Conservation (phyloP, 495 filamentous ascomycete genomes). For the Xylaria acuta region DNA sequence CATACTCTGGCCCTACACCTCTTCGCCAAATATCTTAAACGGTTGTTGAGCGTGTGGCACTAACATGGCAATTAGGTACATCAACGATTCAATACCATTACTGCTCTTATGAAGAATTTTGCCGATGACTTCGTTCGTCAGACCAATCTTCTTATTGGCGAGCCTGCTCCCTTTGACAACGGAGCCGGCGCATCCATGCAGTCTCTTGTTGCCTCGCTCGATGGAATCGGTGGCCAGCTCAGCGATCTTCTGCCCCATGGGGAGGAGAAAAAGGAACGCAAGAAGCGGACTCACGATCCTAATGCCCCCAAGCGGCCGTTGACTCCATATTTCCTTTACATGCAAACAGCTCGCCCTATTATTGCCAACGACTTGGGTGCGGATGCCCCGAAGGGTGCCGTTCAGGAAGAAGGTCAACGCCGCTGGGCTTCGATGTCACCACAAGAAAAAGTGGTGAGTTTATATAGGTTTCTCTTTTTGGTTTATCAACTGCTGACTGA, state of each 20-base stretch:
- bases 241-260: slow-evolving; percentile 49
- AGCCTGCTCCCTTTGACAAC: slow-evolving; percentile 57
- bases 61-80: slow-evolving; percentile 65
- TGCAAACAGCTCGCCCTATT: slow-evolving; percentile 77
- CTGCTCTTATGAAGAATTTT: slow-evolving; percentile 73
- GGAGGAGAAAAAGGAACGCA: slow-evolving; percentile 79
- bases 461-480: not conserved
- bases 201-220: slow-evolving; percentile 57
- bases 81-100: slow-evolving; percentile 72
- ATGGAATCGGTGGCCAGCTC: slow-evolving; percentile 43
- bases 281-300: slow-evolving; percentile 87
- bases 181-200: slow-evolving; percentile 52
- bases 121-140: slow-evolving; percentile 82
- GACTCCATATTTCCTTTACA: slow-evolving; percentile 94
- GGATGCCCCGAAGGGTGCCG: slow-evolving; percentile 74
- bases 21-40: not conserved
- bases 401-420: slow-evolving; percentile 79
- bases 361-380: slow-evolving; percentile 78
- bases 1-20: not conserved
- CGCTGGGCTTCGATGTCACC: slow-evolving; percentile 80
- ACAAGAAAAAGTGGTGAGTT: slow-evolving; percentile 73
- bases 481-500: slow-evolving; percentile 25
- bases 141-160: slow-evolving; percentile 76
- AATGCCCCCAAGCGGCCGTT: slow-evolving; percentile 93
- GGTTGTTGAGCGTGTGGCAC: slow-evolving; percentile 1